These are phyloP conservation scores for Austroboletus niveus DNA, from an alignment of 1,284 basidiomycete genomes.

Conservation along the genomic window DNA sequence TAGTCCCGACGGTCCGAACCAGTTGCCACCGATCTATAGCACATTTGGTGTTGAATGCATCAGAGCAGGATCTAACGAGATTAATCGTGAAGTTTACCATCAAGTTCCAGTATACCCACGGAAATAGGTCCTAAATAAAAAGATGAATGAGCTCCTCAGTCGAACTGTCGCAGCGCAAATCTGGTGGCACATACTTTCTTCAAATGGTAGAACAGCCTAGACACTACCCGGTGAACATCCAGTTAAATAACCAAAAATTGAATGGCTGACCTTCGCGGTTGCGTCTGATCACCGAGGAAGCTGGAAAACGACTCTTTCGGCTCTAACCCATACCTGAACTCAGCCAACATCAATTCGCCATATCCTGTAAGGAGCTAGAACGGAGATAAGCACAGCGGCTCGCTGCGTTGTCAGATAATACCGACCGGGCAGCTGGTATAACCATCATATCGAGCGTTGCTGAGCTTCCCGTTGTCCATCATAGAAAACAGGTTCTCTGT, in stretches of 20 bases:
- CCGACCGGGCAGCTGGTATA: constrained; percentile 83
- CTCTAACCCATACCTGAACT: constrained; percentile 85
- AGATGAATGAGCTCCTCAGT: neutral
- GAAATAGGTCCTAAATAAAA: constrained; percentile 71
- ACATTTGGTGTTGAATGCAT: neutral
- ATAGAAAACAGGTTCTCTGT: constrained; percentile 84
- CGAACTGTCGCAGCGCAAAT: neutral
- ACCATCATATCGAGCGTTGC: constrained; percentile 72
- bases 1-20: constrained; percentile 62
- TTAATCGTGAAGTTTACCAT: constrained; percentile 51
- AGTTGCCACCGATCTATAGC: constrained; percentile 61
- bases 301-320: constrained; percentile 84
- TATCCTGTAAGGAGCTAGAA: constrained; percentile 78
- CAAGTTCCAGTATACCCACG: constrained; percentile 82
- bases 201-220: constrained; percentile 82
- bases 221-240: constrained; percentile 6
- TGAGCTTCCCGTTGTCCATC: constrained; percentile 69
- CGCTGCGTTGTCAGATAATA: constrained; percentile 11
- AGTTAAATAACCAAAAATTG: neutral
- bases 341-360: constrained; percentile 85
- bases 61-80: constrained; percentile 1
- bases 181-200: constrained; percentile 68
- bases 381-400: constrained; percentile 13
- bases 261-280: constrained; percentile 52
- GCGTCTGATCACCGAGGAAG: constrained; percentile 69